These are phyloP conservation scores for Capronia coronata DNA, from an alignment of 2,329 filamentous ascomycete species.

Conservation along the genomic window DNA sequence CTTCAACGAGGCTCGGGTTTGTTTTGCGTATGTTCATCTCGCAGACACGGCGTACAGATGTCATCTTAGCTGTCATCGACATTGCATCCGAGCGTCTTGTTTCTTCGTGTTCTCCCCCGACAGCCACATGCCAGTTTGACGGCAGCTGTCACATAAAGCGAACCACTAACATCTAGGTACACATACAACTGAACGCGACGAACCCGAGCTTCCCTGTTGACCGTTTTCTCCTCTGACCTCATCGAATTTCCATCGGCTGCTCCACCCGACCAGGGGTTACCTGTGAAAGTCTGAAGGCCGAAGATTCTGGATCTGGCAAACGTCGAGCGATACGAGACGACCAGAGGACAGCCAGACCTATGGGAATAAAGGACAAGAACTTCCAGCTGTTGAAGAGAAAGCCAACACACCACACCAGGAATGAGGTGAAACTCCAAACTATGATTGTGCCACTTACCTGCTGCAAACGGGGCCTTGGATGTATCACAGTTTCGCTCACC, in stretches of 20 bases:
- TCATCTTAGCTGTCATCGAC: slow-evolving; percentile 14
- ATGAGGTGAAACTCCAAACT: background rate
- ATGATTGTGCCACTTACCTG: background rate
- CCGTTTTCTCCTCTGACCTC: slow-evolving; percentile 3
- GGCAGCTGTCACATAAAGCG: slow-evolving; percentile 12
- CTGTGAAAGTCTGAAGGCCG: background rate
- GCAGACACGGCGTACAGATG: slow-evolving; percentile 5
- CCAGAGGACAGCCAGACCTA: background rate
- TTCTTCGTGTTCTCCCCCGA: background rate
- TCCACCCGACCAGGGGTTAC: background rate
- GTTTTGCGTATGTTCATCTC: background rate
- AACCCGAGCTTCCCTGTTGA: background rate
- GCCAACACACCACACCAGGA: background rate
- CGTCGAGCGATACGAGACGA: background rate
- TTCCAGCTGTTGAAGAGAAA: background rate
- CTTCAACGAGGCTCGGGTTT: background rate
- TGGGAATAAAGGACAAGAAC: too few species aligned
- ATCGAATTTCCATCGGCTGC: slow-evolving; percentile 9
- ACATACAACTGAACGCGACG: background rate
- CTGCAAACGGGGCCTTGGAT: background rate
- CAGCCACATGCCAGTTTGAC: slow-evolving; percentile 8
- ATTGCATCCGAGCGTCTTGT: slow-evolving; percentile 4
- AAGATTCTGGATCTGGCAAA: background rate
- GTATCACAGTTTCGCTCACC: slow-evolving; percentile 1
- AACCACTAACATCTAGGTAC: background rate